Conservation (phyloP, 108 stramenopile genomes). For the Fragilaria radians region DNA sequence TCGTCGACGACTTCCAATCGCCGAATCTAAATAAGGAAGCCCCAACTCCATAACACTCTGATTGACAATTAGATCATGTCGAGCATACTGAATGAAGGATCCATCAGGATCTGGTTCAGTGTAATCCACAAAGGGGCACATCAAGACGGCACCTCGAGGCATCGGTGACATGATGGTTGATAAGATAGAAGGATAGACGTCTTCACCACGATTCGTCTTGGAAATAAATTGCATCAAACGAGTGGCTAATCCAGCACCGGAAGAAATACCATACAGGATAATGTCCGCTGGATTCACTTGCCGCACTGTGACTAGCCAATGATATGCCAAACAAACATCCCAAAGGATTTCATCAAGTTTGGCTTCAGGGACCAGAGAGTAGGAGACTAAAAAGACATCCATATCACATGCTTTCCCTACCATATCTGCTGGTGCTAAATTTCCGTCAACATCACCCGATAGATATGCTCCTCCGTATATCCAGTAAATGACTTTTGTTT, state of each 20-base stretch:
- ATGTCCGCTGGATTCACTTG: conserved; percentile 49
- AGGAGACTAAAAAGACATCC: conserved; percentile 66
- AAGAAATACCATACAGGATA: conserved; percentile 52
- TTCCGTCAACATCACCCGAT: conserved; percentile 59
- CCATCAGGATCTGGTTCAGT: conserved; percentile 55
- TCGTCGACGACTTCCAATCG: conserved; percentile 12
- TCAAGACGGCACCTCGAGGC: conserved; percentile 49
- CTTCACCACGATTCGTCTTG: too few relatives aligned
- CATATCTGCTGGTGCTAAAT: conserved; percentile 34
- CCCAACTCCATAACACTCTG: conserved; percentile 33
- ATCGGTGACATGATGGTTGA: conserved; percentile 13
- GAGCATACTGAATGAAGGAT: conserved; percentile 48
- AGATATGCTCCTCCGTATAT: conserved; percentile 77
- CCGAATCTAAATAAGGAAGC: conserved; percentile 26
- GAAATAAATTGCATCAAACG: conserved; percentile 57
- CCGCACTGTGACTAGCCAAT: conserved; percentile 33
- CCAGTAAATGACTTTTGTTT: conserved; percentile 60
- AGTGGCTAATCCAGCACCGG: conserved; percentile 56
- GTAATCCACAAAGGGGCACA: conserved; percentile 79
- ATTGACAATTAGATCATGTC: conserved; percentile 75
- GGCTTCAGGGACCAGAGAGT: conserved; percentile 55
- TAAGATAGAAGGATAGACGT: too few relatives aligned
- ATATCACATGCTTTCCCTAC: conserved; percentile 23
- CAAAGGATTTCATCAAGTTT: conserved; percentile 61
- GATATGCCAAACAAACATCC: conserved; percentile 55